Percentiles rank a stretch among this genome's conserved stretches.
Evolutionary conservation across 371 early-diverging fungal genomes (phyloP).

Genomic region (Apophysomyces ossiformis): DNA sequence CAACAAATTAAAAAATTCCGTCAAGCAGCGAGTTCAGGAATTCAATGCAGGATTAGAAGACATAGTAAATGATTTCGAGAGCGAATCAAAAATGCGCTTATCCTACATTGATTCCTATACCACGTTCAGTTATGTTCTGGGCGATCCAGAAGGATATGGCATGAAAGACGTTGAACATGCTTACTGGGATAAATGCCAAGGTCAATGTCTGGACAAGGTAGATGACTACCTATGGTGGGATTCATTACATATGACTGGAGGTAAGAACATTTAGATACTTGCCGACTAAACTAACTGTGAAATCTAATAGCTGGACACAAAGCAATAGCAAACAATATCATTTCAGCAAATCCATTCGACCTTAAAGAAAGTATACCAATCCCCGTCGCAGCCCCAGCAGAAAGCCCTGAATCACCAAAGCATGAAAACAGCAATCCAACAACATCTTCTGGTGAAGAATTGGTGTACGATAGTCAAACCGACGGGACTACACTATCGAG

Average conservation of each 20-base stretch:
- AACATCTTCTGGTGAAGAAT: neutral
- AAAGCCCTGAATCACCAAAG: neutral
- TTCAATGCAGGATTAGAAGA: slow-evolving; percentile 50
- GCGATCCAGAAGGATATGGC: slow-evolving; percentile 35
- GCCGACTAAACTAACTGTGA: neutral
- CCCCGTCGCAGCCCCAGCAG: neutral
- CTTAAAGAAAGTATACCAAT: neutral
- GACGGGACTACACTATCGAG: neutral
- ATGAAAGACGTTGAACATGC: slow-evolving; percentile 46
- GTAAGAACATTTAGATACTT: neutral
- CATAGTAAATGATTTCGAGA: slow-evolving; percentile 21
- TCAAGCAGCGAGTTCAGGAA: slow-evolving; percentile 34
- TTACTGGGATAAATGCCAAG: slow-evolving; percentile 54
- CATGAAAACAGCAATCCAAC: neutral
- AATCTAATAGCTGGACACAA: slow-evolving; percentile 26
- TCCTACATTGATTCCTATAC: slow-evolving; percentile 37
- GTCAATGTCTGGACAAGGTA: slow-evolving; percentile 33
- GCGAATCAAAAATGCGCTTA: slow-evolving; percentile 11
- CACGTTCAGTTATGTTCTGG: slow-evolving; percentile 37
- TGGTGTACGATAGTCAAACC: neutral
- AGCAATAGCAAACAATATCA: slow-evolving; percentile 31
- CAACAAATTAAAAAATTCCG: slow-evolving; percentile 12
- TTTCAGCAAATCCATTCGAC: slow-evolving; percentile 17
- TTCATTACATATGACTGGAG: slow-evolving; percentile 43
- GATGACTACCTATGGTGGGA: slow-evolving; percentile 54